Evolutionary conservation across 2,329 filamentous ascomycete genomes (phyloP).

Genomic region (Monilinia aucupariae): DNA sequence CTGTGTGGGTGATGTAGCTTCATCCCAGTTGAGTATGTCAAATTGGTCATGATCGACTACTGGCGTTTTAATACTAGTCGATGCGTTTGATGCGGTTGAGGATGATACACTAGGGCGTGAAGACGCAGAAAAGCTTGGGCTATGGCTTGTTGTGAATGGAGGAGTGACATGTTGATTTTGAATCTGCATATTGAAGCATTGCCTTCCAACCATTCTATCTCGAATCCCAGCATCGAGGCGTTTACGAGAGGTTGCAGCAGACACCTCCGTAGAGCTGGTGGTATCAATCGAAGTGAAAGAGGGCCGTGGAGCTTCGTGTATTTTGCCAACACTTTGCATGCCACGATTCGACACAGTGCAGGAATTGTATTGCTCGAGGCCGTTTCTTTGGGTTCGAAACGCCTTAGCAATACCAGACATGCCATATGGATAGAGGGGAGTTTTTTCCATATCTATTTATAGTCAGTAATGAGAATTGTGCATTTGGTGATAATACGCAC

Average conservation of each 20-base stretch:
- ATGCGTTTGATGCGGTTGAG: neutral
- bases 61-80: neutral
- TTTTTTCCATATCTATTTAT: neutral
- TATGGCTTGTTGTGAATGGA: neutral
- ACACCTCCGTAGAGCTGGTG: neutral
- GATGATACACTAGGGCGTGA: neutral
- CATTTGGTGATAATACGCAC: neutral
- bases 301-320: neutral
- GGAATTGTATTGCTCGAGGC: too few species aligned
- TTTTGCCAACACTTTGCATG: neutral
- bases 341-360: neutral
- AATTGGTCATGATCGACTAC: neutral
- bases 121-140: neutral
- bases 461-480: neutral
- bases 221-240: neutral
- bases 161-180: too few species aligned
- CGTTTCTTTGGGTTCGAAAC: neutral
- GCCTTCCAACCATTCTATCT: neutral
- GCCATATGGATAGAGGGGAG: neutral
- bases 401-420: neutral
- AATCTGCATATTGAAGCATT: neutral
- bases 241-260: neutral
- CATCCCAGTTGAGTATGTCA: neutral
- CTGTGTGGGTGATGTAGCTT: neutral
- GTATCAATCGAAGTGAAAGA: too few species aligned